Conservation (phyloP, 1,284 basidiomycete genomes). For the Inonotus hispidus region DNA sequence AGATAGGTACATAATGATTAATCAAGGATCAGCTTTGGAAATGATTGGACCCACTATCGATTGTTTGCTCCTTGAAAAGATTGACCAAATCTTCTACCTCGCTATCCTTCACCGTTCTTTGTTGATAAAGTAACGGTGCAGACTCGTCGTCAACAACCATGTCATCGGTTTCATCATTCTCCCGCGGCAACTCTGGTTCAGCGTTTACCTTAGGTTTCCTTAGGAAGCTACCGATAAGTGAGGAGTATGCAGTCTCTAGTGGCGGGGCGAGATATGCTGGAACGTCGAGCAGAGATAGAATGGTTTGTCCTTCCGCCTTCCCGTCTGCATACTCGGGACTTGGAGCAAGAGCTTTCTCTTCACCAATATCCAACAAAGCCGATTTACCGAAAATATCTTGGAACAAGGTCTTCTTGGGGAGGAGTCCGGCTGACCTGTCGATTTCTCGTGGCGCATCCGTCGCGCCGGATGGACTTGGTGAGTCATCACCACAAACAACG, state of each 20-base stretch:
- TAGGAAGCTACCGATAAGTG: conserved; percentile 66
- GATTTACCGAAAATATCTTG: conserved; percentile 81
- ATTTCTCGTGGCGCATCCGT: conserved; percentile 43
- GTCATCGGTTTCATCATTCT: conserved; percentile 28
- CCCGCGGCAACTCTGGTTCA: conserved; percentile 29
- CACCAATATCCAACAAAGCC: conserved; percentile 39
- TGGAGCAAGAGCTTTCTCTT: conserved; percentile 14
- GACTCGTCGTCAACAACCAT: conserved; percentile 20
- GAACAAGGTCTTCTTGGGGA: conserved; percentile 59
- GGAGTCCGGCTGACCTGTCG: conserved; percentile 25
- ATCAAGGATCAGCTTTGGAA: not conserved
- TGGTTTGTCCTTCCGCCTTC: conserved; percentile 30
- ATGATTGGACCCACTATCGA: conserved; percentile 34
- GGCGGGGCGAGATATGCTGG: conserved; percentile 82
- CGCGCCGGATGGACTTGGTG: conserved; percentile 36
- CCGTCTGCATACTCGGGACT: not conserved
- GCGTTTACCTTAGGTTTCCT: conserved; percentile 30
- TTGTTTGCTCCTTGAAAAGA: conserved; percentile 43
- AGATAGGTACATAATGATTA: not conserved
- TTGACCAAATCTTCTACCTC: conserved; percentile 46
- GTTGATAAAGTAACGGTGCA: conserved; percentile 18
- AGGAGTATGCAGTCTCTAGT: conserved; percentile 68
- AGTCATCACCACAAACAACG: conserved; percentile 57
- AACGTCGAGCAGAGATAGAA: conserved; percentile 56
- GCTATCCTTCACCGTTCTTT: conserved; percentile 36